Percentiles rank a stretch among this genome's conserved stretches.
Conservation (phyloP, 2,329 filamentous ascomycete genomes). For the Hypoxylon sp. region DNA sequence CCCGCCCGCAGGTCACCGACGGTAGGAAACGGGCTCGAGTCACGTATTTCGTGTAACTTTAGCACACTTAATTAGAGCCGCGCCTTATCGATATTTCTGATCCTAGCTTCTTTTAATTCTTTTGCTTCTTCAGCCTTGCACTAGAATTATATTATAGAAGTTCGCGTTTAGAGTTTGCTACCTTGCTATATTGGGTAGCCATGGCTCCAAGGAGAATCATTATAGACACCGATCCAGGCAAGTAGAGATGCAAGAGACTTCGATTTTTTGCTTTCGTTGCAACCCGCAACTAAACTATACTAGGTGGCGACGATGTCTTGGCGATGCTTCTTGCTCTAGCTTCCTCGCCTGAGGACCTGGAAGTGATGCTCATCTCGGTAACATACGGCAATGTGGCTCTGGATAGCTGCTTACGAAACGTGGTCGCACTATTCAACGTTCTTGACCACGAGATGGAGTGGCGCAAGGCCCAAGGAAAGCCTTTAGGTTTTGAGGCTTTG, state of each 20-base stretch:
- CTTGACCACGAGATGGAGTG: conserved; percentile 90
- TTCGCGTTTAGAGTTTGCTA: background rate
- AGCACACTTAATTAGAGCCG: conserved; percentile 16
- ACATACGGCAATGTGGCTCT: conserved; percentile 96
- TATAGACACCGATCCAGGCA: conserved; percentile 94
- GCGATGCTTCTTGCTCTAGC: conserved; percentile 90
- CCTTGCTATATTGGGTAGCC: conserved; percentile 40
- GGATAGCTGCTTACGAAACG: conserved; percentile 88
- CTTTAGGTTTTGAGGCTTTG: conserved; percentile 80
- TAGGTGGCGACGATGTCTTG: conserved; percentile 90
- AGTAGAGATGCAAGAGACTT: conserved; percentile 30
- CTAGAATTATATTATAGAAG: conserved; percentile 5
- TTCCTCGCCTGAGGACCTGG: conserved; percentile 84
- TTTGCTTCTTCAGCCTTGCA: background rate
- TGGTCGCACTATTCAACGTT: conserved; percentile 90
- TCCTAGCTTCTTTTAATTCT: background rate
- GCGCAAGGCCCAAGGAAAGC: conserved; percentile 77
- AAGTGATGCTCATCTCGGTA: conserved; percentile 86
- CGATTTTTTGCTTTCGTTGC: background rate
- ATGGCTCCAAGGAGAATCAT: conserved; percentile 85
- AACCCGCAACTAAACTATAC: conserved; percentile 24
- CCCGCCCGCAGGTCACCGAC: conserved; percentile 49
- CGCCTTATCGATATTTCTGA: conserved; percentile 20
- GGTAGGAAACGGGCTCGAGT: conserved; percentile 25
- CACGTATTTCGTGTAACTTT: conserved; percentile 1